Conservation (phyloP, 306 rosid species). For the peach (Prunus persica) region Prunus_persica_NCBIv2 NC_034014.1:7738001-7738500, state of each 20-base stretch:
- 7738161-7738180: no score
- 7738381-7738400: slow-evolving; percentile 13
- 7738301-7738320: slow-evolving; percentile 15
- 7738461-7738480: not conserved
- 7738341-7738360: slow-evolving; percentile 26
- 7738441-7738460: slow-evolving; percentile 18
- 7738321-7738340: slow-evolving; percentile 58
- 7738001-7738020: no score
- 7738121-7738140: no score
- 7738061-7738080: no score
- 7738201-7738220: slow-evolving; percentile 14
- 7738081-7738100: no score
- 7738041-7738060: no score
- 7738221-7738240: slow-evolving; percentile 31
- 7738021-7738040: no score
- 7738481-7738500: not conserved
- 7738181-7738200: not conserved
- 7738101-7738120: no score
- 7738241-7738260: slow-evolving; percentile 43
- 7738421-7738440: slow-evolving; percentile 18
- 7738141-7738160: no score
- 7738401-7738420: not conserved
- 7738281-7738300: slow-evolving; percentile 67
- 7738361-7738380: not conserved
- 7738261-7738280: slow-evolving; percentile 19